Percentiles rank a stretch among this genome's conserved stretches.
Conservation (phyloP, 305 asterid genomes). For the Fraxinus sp. region DNA sequence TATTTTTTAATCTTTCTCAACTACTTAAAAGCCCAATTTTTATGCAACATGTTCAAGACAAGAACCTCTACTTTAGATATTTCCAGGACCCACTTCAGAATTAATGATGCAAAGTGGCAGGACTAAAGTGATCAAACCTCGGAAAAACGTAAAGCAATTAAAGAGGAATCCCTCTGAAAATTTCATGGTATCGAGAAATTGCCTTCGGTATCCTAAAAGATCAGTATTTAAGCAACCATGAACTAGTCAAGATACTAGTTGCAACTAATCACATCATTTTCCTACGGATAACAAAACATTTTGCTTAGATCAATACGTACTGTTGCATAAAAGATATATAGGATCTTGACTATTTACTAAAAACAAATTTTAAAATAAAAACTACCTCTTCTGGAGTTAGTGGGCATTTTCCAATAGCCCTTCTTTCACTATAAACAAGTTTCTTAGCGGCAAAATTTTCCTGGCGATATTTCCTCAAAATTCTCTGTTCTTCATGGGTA, state of each 20-base stretch:
- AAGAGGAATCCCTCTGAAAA: not conserved
- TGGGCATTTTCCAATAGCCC: conserved; percentile 96
- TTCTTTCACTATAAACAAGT: conserved; percentile 74
- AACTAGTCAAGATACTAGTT: not conserved
- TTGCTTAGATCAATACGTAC: not conserved
- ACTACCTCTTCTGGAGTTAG: conserved; percentile 94
- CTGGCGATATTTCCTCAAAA: conserved; percentile 40
- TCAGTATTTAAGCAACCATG: not conserved
- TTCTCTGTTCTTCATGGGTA: conserved; percentile 64
- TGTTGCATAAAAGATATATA: not conserved
- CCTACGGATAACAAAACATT: not conserved
- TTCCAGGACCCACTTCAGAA: not conserved
- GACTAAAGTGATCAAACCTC: not conserved
- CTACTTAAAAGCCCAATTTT: not conserved
- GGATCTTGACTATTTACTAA: not conserved
- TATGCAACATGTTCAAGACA: not conserved
- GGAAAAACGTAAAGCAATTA: not conserved
- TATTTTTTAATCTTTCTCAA: not conserved
- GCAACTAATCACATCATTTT: not conserved
- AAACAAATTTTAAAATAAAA: conserved; percentile 16
- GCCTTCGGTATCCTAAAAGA: not conserved
- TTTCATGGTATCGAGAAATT: not conserved
- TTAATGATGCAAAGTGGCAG: not conserved
- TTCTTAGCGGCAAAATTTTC: conserved; percentile 44
- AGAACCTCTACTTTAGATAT: not conserved